Conservation (phyloP, 768 basidiomycete genomes). For the Lentinus tigrinus region DNA sequence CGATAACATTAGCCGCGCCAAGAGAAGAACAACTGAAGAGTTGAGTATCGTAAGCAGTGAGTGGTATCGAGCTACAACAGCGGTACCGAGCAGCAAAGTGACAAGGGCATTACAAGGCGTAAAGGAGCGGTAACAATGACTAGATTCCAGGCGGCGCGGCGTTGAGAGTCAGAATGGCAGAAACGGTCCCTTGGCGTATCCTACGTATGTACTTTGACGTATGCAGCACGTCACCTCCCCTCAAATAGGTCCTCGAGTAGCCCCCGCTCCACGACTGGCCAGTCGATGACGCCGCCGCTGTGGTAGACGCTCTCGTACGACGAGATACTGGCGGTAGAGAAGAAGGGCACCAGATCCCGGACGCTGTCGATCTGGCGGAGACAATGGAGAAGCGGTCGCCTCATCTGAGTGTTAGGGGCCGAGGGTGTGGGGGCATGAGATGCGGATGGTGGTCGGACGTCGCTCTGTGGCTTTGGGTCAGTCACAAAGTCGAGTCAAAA, state of each 20-base stretch:
- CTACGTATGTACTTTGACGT: not conserved
- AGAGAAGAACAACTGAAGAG: too few relatives aligned
- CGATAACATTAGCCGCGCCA: too few relatives aligned
- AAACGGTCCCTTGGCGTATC: too few relatives aligned
- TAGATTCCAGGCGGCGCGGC: too few relatives aligned
- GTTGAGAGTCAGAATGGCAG: too few relatives aligned
- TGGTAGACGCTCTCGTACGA: slow-evolving; percentile 91
- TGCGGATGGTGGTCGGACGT: slow-evolving; percentile 21
- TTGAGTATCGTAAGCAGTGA: not conserved
- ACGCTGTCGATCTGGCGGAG: slow-evolving; percentile 81
- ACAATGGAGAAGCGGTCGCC: slow-evolving; percentile 69
- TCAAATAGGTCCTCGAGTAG: slow-evolving; percentile 92
- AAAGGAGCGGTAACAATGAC: not conserved
- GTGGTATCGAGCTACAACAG: not conserved
- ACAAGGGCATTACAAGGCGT: not conserved
- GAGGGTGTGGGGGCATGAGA: slow-evolving; percentile 13
- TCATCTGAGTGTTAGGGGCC: slow-evolving; percentile 41
- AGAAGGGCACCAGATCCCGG: slow-evolving; percentile 85
- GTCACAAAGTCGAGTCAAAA: slow-evolving; percentile 29
- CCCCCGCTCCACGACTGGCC: slow-evolving; percentile 82
- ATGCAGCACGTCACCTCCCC: slow-evolving; percentile 42
- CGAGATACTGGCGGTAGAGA: slow-evolving; percentile 82
- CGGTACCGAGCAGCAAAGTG: too few relatives aligned
- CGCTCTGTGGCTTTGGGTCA: slow-evolving; percentile 21
- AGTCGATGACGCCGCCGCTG: slow-evolving; percentile 79